Conservation (phyloP, 164 flowering plant genomes). For the Sedum album region DNA sequence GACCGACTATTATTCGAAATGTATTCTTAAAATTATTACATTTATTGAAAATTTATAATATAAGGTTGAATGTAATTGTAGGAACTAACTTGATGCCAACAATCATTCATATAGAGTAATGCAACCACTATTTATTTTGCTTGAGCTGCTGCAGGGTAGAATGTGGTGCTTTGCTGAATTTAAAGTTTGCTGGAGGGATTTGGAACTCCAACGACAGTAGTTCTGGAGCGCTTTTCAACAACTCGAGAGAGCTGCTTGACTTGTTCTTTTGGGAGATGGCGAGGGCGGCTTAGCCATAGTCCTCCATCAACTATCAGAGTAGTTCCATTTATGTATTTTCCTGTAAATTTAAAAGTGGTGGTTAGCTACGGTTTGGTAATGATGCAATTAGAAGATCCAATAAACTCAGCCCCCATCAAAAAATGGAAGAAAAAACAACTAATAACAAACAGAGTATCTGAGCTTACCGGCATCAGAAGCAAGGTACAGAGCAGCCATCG, state of each 20-base stretch:
- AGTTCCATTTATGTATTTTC: conserved; percentile 56
- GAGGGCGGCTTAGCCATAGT: conserved; percentile 59
- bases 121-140: neutral
- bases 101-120: neutral
- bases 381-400: neutral
- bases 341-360: conserved; percentile 15
- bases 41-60: neutral
- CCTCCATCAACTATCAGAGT: conserved; percentile 60
- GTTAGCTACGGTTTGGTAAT: neutral
- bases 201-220: conserved; percentile 43
- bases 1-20: no score
- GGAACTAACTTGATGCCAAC: neutral
- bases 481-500: conserved; percentile 82
- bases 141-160: neutral
- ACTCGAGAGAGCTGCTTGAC: conserved; percentile 49
- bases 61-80: neutral
- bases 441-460: neutral
- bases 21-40: neutral
- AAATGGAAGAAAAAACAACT: no score
- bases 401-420: no score
- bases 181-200: conserved; percentile 39
- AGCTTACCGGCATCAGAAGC: conserved; percentile 68
- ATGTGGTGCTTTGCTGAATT: neutral
- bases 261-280: conserved; percentile 47
- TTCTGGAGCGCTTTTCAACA: conserved; percentile 48